phyloP scores from a whole-genome alignment of 768 basidiomycete species.

The Suillus sp. region DNA sequence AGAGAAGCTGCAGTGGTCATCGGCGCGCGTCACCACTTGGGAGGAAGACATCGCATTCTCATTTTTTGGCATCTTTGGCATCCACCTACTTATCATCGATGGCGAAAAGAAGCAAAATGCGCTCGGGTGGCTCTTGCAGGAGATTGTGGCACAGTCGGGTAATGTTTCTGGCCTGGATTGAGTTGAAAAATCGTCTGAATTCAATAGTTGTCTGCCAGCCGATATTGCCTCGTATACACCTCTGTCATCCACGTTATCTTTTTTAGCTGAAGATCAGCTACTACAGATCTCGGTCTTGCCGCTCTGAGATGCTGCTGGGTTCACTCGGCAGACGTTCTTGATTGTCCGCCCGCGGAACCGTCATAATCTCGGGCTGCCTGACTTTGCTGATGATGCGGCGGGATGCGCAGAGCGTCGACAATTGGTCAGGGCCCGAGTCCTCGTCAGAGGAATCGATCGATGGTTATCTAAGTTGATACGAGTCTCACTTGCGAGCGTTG shows the following conservation, averaged over 20 bases:
- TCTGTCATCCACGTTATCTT: not conserved
- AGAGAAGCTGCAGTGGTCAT: constrained; percentile 17
- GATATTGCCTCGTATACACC: not conserved
- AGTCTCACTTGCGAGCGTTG: not conserved
- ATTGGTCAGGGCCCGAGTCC: not conserved
- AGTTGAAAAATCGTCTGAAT: constrained; percentile 2
- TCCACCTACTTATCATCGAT: constrained; percentile 15
- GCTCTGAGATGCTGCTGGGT: too few relatives aligned
- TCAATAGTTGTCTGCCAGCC: not conserved
- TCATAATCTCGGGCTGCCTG: not conserved
- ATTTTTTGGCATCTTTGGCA: constrained; percentile 15
- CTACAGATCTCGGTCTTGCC: too few relatives aligned
- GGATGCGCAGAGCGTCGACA: not conserved
- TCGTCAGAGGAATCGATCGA: not conserved
- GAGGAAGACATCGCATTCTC: constrained; percentile 19
- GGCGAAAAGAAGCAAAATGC: constrained; percentile 15
- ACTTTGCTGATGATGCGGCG: not conserved
- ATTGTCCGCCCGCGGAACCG: not conserved
- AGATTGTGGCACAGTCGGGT: not conserved
- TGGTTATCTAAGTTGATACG: not conserved
- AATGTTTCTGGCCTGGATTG: not conserved
- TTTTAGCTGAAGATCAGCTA: not conserved
- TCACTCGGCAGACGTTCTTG: not conserved
- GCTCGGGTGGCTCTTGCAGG: not conserved
- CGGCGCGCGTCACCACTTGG: constrained; percentile 16